Conservation (phyloP, 345 rosid species). For the Noccaea bulbosa region DNA sequence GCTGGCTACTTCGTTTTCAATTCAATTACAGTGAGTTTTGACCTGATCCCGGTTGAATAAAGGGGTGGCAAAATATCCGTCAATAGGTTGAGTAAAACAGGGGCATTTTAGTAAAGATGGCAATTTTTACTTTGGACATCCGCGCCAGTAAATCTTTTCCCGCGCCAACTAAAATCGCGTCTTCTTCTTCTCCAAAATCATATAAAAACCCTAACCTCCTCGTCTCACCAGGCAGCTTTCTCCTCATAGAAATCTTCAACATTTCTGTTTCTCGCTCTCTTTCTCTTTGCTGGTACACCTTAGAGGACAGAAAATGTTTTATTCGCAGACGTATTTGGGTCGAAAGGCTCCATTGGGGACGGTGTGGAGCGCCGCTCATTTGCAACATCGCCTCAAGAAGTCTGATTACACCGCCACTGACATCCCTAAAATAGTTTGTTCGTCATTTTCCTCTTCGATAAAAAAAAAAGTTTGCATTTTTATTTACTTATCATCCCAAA, state of each 20-base stretch:
- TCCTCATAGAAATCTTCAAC: too few species aligned
- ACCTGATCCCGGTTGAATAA: background rate
- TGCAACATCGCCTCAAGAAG: conserved; percentile 73
- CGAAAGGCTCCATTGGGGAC: conserved; percentile 78
- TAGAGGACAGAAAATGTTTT: too few species aligned
- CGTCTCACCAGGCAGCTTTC: background rate
- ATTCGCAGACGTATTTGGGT: conserved; percentile 4
- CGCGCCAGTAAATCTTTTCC: background rate
- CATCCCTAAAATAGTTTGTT: conserved; percentile 72
- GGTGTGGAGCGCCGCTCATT: conserved; percentile 87
- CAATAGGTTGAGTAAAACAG: background rate
- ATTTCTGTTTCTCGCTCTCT: too few species aligned
- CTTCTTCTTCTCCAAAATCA: background rate
- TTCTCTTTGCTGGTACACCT: background rate
- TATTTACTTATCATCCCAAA: too few species aligned
- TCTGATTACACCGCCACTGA: conserved; percentile 74
- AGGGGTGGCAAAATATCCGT: background rate
- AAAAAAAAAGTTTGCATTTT: background rate
- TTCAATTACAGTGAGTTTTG: background rate
- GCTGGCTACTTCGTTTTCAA: too few species aligned
- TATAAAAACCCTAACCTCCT: background rate
- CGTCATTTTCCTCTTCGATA: conserved; percentile 22
- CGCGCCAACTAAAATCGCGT: background rate
- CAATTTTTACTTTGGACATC: background rate
- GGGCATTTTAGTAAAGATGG: background rate